Conservation (phyloP, 1,139 yeast species). For the Geotrichum macrosporum region DNA sequence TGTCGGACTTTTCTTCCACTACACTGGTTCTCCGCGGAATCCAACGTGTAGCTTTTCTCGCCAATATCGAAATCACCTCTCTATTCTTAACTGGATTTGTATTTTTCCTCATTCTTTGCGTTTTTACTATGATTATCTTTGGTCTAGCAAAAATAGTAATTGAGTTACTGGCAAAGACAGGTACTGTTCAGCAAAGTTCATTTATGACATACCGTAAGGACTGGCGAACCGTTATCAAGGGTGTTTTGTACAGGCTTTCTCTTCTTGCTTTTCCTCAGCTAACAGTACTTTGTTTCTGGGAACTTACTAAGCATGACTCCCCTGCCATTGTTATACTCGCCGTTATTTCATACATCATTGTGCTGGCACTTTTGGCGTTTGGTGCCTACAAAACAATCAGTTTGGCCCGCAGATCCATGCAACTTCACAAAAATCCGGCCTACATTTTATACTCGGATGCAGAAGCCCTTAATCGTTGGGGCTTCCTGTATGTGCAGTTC, state of each 20-base stretch:
- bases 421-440: conserved; percentile 84
- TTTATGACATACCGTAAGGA: conserved; percentile 75
- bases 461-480: conserved; percentile 76
- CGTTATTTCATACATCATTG: conserved; percentile 55
- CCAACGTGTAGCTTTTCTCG: conserved; percentile 81
- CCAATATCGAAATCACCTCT: conserved; percentile 79
- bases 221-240: conserved; percentile 79
- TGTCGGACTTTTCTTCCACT: conserved; percentile 51
- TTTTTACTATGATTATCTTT: conserved; percentile 61
- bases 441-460: conserved; percentile 84
- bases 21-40: conserved; percentile 84
- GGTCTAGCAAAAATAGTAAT: conserved; percentile 68
- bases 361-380: conserved; percentile 58
- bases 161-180: conserved; percentile 62
- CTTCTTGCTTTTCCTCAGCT: conserved; percentile 83
- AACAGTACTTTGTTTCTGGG: conserved; percentile 81
- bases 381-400: conserved; percentile 69
- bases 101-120: conserved; percentile 74
- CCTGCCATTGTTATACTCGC: conserved; percentile 80
- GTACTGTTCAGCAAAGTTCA: conserved; percentile 53
- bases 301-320: conserved; percentile 76
- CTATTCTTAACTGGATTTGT: conserved; percentile 82
- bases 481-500: conserved; percentile 87
- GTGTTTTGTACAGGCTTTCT: conserved; percentile 77
- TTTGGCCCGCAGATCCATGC: conserved; percentile 67